Conservation (phyloP, 176 grass and related monocot genomes). For the Avena atlantica region DNA sequence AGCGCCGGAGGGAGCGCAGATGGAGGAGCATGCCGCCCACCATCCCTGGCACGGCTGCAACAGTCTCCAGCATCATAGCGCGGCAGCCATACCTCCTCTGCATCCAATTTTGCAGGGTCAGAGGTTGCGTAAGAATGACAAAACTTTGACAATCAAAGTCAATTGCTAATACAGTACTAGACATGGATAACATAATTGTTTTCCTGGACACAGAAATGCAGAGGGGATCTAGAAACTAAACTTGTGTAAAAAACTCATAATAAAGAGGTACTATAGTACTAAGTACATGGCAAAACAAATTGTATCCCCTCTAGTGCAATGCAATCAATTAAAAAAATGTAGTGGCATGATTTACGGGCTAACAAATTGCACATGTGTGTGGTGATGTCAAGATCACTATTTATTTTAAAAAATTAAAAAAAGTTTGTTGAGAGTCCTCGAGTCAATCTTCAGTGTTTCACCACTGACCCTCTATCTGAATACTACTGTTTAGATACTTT, state of each 20-base stretch:
- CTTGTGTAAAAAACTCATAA: not conserved
- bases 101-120: conserved; percentile 26
- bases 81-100: conserved; percentile 66
- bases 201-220: not conserved
- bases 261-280: not conserved
- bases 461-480: not conserved
- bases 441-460: not conserved
- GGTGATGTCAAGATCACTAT: conserved; percentile 2
- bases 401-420: not conserved
- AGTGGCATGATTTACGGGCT: not conserved
- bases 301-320: not conserved
- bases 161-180: not conserved
- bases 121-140: not conserved
- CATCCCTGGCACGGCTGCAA: conserved; percentile 60
- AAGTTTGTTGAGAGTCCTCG: not conserved
- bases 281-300: not conserved
- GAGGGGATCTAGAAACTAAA: not conserved
- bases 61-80: conserved; percentile 64
- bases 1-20: conserved; percentile 61
- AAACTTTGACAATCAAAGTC: not conserved
- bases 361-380: not conserved
- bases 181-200: not conserved
- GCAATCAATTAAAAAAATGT: not conserved
- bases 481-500: not conserved
- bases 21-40: conserved; percentile 64